These are phyloP conservation scores for Alternaria brassicicola DNA, from an alignment of 2,329 filamentous ascomycete species.

Conservation along the genomic window DNA sequence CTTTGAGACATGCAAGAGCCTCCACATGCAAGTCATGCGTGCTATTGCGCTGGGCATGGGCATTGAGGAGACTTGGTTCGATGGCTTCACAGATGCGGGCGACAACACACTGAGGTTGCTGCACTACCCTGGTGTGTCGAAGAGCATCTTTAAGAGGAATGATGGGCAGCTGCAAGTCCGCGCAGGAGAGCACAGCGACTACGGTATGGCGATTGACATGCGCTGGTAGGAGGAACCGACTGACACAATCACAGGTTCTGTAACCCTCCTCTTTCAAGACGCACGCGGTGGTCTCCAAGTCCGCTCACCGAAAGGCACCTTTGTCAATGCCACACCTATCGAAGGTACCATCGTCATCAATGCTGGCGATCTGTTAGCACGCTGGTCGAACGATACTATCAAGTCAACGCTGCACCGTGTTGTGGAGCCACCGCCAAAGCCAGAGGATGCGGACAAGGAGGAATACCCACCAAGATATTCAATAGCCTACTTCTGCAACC, in stretches of 20 bases:
- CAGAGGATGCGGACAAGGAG: slow-evolving; percentile 53
- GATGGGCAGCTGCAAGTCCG: slow-evolving; percentile 75
- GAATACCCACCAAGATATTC: slow-evolving; percentile 78
- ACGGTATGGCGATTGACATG: slow-evolving; percentile 46
- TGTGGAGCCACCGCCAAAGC: slow-evolving; percentile 73
- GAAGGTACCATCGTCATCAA: slow-evolving; percentile 84
- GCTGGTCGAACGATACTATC: slow-evolving; percentile 92
- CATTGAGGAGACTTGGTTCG: slow-evolving; percentile 75
- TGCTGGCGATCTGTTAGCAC: slow-evolving; percentile 81
- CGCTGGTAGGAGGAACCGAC: not conserved
- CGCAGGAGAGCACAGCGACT: slow-evolving; percentile 78
- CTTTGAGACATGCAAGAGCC: slow-evolving; percentile 71
- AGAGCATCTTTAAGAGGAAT: slow-evolving; percentile 68
- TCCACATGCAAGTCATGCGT: slow-evolving; percentile 81
- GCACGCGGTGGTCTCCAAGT: slow-evolving; percentile 64
- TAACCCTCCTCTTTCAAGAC: slow-evolving; percentile 58
- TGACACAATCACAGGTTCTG: slow-evolving; percentile 43
- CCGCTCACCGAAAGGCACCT: slow-evolving; percentile 74
- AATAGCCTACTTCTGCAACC: slow-evolving; percentile 92
- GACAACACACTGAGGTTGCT: slow-evolving; percentile 67
- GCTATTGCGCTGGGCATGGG: slow-evolving; percentile 84
- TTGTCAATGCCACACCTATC: slow-evolving; percentile 84
- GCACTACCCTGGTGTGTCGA: slow-evolving; percentile 74
- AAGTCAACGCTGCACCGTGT: slow-evolving; percentile 90
- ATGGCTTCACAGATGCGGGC: slow-evolving; percentile 68